Conservation (phyloP, 148 eudicot species). For the Dianthus caryophyllus region DNA sequence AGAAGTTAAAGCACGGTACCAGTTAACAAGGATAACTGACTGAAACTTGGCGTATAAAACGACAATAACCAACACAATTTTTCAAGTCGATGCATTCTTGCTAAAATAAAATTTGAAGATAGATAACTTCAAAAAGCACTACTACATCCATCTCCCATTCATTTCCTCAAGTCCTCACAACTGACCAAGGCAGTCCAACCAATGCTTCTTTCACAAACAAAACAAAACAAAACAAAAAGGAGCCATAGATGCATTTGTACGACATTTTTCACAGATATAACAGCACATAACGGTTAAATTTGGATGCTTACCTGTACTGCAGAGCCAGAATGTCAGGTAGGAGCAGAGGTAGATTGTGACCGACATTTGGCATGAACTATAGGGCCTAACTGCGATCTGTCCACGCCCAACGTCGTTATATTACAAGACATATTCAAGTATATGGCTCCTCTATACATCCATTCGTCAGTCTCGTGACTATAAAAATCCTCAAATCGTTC, state of each 20-base stretch:
- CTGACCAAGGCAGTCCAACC: too few species aligned
- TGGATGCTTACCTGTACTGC: conserved; percentile 45
- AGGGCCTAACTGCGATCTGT: conserved; percentile 80
- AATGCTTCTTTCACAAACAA: too few species aligned
- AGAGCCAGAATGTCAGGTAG: conserved; percentile 37
- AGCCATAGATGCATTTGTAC: too few species aligned
- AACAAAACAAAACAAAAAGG: too few species aligned
- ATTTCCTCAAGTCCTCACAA: too few species aligned
- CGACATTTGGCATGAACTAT: conserved; percentile 94
- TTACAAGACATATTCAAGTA: conserved; percentile 59
- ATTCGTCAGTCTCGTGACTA: conserved; percentile 87
- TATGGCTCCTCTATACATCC: conserved; percentile 98
- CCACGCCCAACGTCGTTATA: conserved; percentile 53
- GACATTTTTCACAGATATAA: not conserved
- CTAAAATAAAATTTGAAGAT: too few species aligned
- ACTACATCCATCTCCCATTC: too few species aligned
- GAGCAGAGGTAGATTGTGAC: conserved; percentile 48
- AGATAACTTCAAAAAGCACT: too few species aligned
- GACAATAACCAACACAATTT: too few species aligned
- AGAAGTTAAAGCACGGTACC: not conserved
- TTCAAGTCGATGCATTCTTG: too few species aligned
- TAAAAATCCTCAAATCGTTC: conserved; percentile 88
- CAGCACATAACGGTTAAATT: not conserved
- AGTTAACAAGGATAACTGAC: too few species aligned
- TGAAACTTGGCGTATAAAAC: not conserved